These are phyloP conservation scores for Corynespora cassiicola DNA, from an alignment of 2,329 filamentous ascomycete genomes.

Conservation along the genomic window DNA sequence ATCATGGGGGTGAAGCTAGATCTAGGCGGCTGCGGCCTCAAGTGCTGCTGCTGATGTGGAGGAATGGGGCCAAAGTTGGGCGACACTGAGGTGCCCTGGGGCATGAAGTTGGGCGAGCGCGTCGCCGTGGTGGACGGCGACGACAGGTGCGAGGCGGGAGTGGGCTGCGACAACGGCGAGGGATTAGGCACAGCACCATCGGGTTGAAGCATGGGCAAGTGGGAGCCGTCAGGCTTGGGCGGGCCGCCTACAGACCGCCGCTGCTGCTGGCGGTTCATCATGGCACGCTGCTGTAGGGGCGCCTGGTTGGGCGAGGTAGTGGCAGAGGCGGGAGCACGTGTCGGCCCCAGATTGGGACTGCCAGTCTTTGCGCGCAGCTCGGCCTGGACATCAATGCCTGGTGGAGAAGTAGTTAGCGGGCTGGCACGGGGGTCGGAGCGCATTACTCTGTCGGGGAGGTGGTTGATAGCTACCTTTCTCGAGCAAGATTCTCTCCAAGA, in stretches of 20 bases:
- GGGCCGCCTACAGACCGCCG: slow-evolving; percentile 76
- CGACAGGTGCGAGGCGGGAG: slow-evolving; percentile 78
- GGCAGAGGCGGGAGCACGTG: slow-evolving; percentile 63
- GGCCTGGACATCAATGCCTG: slow-evolving; percentile 95
- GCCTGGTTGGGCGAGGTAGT: slow-evolving; percentile 57
- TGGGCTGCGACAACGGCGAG: slow-evolving; percentile 79
- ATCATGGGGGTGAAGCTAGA: slow-evolving; percentile 54
- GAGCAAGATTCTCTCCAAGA: slow-evolving; percentile 91
- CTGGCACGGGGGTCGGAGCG: background rate
- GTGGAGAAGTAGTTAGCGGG: slow-evolving; percentile 24
- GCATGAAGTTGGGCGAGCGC: slow-evolving; percentile 67
- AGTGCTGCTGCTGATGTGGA: slow-evolving; percentile 53
- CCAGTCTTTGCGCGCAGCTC: slow-evolving; percentile 92
- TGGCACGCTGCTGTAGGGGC: slow-evolving; percentile 78
- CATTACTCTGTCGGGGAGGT: slow-evolving; percentile 3
- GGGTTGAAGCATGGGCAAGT: slow-evolving; percentile 49
- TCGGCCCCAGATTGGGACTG: slow-evolving; percentile 79
- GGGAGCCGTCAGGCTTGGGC: slow-evolving; percentile 69
- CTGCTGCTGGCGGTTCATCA: slow-evolving; percentile 79
- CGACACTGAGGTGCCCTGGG: slow-evolving; percentile 65
- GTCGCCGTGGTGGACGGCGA: slow-evolving; percentile 66
- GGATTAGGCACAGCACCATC: slow-evolving; percentile 54
- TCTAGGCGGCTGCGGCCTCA: slow-evolving; percentile 55
- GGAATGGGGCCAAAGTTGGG: slow-evolving; percentile 63
- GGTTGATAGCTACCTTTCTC: slow-evolving; percentile 76